Evolutionary conservation across 805 yeast species (phyloP).

Genomic region (Sugiyamaella smithiae): DNA sequence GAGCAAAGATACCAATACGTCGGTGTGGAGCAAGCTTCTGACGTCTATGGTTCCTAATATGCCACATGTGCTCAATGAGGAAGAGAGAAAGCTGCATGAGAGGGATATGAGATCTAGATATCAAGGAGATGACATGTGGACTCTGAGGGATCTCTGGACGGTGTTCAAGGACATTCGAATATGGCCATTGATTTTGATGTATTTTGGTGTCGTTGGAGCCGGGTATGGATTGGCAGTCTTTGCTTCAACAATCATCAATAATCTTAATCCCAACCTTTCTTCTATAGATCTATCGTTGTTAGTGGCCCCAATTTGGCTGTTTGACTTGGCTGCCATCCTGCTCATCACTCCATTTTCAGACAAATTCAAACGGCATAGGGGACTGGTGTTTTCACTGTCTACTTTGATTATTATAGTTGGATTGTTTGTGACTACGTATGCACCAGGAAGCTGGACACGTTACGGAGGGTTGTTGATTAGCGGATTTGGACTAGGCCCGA

Average conservation of each 20-base stretch:
- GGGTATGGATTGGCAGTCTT: conserved; percentile 84
- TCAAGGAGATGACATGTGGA: conserved; percentile 48
- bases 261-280: conserved; percentile 58
- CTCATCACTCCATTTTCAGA: conserved; percentile 80
- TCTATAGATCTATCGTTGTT: conserved; percentile 70
- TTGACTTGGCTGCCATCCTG: conserved; percentile 73
- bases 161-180: conserved; percentile 62
- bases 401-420: conserved; percentile 71
- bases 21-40: neutral
- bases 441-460: conserved; percentile 67
- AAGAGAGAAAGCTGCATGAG: conserved; percentile 56
- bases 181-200: conserved; percentile 84
- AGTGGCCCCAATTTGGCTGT: conserved; percentile 89
- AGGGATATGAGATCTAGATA: conserved; percentile 58
- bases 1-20: neutral
- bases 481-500: conserved; percentile 87
- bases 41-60: conserved; percentile 11
- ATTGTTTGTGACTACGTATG: conserved; percentile 71
- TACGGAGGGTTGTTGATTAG: conserved; percentile 79
- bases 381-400: conserved; percentile 59
- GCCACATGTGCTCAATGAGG: conserved; percentile 40
- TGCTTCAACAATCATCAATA: conserved; percentile 71
- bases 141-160: conserved; percentile 51
- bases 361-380: conserved; percentile 55
- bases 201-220: conserved; percentile 90